These are phyloP conservation scores for Coprinopsis marcescibilis DNA, from an alignment of 768 basidiomycete genomes.

Conservation along the genomic window DNA sequence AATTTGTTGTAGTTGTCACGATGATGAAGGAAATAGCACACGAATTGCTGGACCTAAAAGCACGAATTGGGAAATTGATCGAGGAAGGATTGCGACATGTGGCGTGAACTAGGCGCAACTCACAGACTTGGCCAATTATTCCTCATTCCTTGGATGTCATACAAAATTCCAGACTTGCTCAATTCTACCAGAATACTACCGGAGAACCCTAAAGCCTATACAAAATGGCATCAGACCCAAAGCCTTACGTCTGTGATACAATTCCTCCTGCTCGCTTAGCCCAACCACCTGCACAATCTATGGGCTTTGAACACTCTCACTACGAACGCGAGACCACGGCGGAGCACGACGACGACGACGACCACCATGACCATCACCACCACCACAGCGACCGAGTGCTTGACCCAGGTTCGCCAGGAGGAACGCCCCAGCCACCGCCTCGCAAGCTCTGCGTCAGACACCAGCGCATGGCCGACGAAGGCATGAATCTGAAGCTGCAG, in stretches of 20 bases:
- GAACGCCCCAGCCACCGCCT: constrained; percentile 32
- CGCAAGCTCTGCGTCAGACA: constrained; percentile 89
- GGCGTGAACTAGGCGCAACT: constrained; percentile 28
- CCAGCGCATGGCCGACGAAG: constrained; percentile 95
- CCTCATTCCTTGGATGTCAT: background rate
- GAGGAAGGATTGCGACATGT: constrained; percentile 37
- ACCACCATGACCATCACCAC: constrained; percentile 2
- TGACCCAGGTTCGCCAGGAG: constrained; percentile 19
- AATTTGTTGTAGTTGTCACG: constrained; percentile 16
- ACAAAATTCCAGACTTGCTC: background rate
- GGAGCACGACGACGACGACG: constrained; percentile 13
- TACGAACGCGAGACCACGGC: constrained; percentile 11
- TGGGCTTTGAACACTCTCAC: constrained; percentile 12
- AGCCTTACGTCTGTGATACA: constrained; percentile 62
- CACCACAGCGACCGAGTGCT: constrained; percentile 10
- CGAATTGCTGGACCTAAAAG: constrained; percentile 15
- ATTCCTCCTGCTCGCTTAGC: constrained; percentile 59
- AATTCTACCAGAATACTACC: too few species aligned
- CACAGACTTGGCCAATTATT: background rate
- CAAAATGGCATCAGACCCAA: constrained; percentile 5
- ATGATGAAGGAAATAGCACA: constrained; percentile 16
- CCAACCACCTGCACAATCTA: background rate
- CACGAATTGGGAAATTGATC: constrained; percentile 14
- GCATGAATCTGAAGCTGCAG: constrained; percentile 87
- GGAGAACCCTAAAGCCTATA: too few species aligned